Evolutionary conservation across 1,284 basidiomycete species (phyloP).

Genomic region (Ganoderma lucidum): DNA sequence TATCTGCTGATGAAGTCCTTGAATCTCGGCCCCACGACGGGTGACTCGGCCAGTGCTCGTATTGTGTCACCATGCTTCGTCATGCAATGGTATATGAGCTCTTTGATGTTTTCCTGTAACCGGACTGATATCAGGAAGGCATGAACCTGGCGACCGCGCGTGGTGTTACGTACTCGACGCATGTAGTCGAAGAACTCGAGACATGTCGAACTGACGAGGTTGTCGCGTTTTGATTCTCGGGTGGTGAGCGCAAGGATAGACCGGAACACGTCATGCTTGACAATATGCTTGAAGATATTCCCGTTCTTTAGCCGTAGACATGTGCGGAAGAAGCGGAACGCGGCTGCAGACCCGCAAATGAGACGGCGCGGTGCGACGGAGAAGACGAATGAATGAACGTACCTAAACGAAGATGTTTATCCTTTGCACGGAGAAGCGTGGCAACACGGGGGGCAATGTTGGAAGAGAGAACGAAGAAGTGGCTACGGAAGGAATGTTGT

Average conservation of each 20-base stretch:
- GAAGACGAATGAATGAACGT: constrained; percentile 38
- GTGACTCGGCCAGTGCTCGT: constrained; percentile 67
- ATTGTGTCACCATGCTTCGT: constrained; percentile 76
- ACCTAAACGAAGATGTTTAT: constrained; percentile 94
- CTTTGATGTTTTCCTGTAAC: constrained; percentile 85
- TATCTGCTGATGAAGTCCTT: constrained; percentile 79
- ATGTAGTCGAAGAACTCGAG: constrained; percentile 96
- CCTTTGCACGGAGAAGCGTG: constrained; percentile 81
- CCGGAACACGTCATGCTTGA: constrained; percentile 86
- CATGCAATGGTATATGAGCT: constrained; percentile 87
- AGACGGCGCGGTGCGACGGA: background rate
- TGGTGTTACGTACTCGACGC: constrained; percentile 63
- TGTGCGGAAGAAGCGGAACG: constrained; percentile 91
- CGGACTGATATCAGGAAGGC: constrained; percentile 16
- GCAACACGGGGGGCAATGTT: constrained; percentile 79
- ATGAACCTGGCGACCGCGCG: constrained; percentile 14
- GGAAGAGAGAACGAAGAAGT: constrained; percentile 89
- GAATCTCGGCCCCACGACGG: constrained; percentile 75
- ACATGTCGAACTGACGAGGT: constrained; percentile 93
- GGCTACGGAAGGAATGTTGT: constrained; percentile 91
- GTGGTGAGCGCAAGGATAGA: constrained; percentile 86
- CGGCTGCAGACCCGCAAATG: constrained; percentile 57
- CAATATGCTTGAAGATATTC: constrained; percentile 85
- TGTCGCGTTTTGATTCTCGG: constrained; percentile 87
- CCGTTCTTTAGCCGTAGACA: constrained; percentile 88